A percentile compares a stretch with the other conserved stretches of the same genome.
Evolutionary conservation across 345 rosid species (phyloP).

Genomic region (Populus nigra): DNA sequence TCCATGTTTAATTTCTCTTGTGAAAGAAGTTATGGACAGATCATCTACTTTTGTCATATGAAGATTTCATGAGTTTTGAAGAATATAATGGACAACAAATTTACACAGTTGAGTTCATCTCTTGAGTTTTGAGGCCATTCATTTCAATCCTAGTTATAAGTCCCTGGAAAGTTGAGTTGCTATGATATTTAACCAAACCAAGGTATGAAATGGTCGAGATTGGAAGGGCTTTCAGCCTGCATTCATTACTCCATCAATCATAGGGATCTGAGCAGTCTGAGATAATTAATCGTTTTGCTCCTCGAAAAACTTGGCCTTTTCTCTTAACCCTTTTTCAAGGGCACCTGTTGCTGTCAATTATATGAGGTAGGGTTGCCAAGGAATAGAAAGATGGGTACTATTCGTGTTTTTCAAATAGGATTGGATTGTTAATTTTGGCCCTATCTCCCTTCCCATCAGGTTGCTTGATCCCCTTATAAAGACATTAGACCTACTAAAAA

Average conservation of each 20-base stretch:
- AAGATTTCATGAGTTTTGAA: too few relatives aligned
- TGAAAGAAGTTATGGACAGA: too few relatives aligned
- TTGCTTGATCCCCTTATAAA: slow-evolving; percentile 6
- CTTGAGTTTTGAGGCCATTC: too few relatives aligned
- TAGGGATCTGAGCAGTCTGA: background rate
- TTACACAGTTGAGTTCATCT: too few relatives aligned
- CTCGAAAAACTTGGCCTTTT: background rate
- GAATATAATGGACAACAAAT: too few relatives aligned
- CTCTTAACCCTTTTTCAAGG: background rate
- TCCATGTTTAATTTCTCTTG: background rate
- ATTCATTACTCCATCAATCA: background rate
- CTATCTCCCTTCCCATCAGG: background rate
- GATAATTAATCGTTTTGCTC: background rate
- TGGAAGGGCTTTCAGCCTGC: background rate
- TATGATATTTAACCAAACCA: too few relatives aligned
- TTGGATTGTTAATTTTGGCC: background rate
- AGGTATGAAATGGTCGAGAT: too few relatives aligned
- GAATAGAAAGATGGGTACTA: background rate
- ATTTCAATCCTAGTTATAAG: too few relatives aligned
- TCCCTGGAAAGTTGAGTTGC: too few relatives aligned
- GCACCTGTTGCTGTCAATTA: background rate
- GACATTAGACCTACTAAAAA: background rate
- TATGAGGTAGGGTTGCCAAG: background rate
- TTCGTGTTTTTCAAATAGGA: background rate
- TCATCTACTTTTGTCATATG: too few relatives aligned